phyloP scores from a whole-genome alignment of 179 eudicot genomes.

The Corrigiola litoralis region DNA sequence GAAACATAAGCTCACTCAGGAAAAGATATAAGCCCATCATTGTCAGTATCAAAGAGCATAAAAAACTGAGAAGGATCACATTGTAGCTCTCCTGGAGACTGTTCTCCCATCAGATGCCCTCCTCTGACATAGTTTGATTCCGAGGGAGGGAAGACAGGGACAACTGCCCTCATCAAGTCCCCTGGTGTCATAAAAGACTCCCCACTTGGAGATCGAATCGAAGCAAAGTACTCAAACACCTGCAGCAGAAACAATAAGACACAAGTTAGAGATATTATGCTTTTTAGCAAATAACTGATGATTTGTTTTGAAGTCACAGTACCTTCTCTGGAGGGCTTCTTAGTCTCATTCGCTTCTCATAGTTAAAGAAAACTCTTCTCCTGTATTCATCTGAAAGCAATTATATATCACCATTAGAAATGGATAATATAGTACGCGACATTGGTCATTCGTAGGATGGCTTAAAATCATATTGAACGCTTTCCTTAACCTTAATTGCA shows the following conservation, averaged over 20 bases:
- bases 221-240: conserved; percentile 95
- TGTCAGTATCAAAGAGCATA: conserved; percentile 82
- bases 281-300: background rate
- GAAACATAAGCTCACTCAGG: conserved; percentile 50
- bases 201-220: conserved; percentile 38
- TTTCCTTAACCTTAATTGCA: too few species aligned
- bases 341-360: conserved; percentile 70
- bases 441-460: too few species aligned
- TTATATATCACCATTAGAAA: background rate
- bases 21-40: conserved; percentile 85
- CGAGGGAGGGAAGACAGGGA: conserved; percentile 84
- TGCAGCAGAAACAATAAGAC: conserved; percentile 3
- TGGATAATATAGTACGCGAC: too few species aligned
- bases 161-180: conserved; percentile 84
- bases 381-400: conserved; percentile 57
- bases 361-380: conserved; percentile 81
- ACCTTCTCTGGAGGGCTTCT: conserved; percentile 97
- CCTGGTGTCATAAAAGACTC: conserved; percentile 77
- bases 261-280: background rate
- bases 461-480: too few species aligned
- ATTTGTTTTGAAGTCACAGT: background rate
- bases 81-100: conserved; percentile 45
- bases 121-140: conserved; percentile 63
- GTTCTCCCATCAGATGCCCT: conserved; percentile 66
- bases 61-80: conserved; percentile 74